Evolutionary conservation across 345 rosid genomes (phyloP).

Genomic region (Hibiscus mutabilis): DNA sequence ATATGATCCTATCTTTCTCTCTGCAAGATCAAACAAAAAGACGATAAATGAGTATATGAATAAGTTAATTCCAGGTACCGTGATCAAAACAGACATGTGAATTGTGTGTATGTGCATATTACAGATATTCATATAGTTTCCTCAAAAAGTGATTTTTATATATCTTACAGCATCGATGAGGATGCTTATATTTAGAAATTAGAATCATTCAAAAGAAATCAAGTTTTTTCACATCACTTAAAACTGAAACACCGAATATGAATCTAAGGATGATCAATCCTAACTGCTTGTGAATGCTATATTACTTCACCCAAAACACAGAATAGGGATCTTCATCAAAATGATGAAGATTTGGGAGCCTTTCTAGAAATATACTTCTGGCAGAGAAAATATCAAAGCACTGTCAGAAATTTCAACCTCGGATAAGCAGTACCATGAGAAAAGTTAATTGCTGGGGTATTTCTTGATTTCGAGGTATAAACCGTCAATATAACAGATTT

Average conservation of each 20-base stretch:
- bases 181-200: not conserved
- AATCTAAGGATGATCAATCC: not conserved
- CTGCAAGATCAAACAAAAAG: constrained; percentile 41
- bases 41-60: not conserved
- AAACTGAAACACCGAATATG: not conserved
- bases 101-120: not conserved
- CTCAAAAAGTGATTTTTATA: not conserved
- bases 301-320: not conserved
- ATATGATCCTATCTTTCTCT: constrained; percentile 75
- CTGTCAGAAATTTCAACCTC: not conserved
- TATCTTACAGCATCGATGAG: not conserved
- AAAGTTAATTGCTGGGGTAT: constrained; percentile 33
- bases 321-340: not conserved
- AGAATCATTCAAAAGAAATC: constrained; percentile 1
- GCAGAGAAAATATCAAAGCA: constrained; percentile 18
- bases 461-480: constrained; percentile 39
- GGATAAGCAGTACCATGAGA: constrained; percentile 62
- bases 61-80: not conserved
- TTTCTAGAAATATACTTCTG: constrained; percentile 13
- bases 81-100: not conserved
- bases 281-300: not conserved
- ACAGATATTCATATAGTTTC: not conserved
- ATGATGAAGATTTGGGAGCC: not conserved
- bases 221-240: not conserved
- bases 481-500: constrained; percentile 91